Percentiles rank a stretch among this genome's conserved stretches.
Conservation (phyloP, 2,329 filamentous ascomycete genomes). For the Septoria linicola region DNA sequence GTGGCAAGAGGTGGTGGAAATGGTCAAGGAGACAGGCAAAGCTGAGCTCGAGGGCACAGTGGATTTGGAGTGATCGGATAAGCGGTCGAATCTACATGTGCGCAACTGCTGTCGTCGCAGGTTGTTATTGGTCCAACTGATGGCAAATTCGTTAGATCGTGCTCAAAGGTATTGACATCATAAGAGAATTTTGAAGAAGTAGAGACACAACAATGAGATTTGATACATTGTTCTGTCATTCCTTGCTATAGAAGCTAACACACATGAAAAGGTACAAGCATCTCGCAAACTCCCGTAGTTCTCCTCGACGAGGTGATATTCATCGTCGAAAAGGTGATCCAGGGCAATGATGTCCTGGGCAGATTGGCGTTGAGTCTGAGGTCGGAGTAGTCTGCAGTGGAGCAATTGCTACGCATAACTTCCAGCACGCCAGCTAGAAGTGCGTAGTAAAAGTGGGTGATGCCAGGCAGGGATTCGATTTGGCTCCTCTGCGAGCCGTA, state of each 20-base stretch:
- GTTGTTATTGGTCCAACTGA: too few relatives aligned
- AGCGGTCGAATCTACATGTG: too few relatives aligned
- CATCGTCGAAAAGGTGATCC: conserved; percentile 11
- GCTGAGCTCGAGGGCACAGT: too few relatives aligned
- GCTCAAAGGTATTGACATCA: too few relatives aligned
- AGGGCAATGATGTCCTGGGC: conserved; percentile 6
- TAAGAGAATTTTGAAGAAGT: too few relatives aligned
- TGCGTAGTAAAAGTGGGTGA: neutral
- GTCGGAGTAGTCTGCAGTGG: conserved; percentile 1
- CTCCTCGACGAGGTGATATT: neutral
- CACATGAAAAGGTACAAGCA: neutral
- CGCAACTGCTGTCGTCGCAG: too few relatives aligned
- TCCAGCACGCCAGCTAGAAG: neutral
- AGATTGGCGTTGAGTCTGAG: conserved; percentile 11
- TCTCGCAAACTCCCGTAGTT: neutral
- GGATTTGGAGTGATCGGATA: too few relatives aligned
- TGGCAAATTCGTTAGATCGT: too few relatives aligned
- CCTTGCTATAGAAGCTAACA: neutral
- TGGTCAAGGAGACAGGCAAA: too few relatives aligned
- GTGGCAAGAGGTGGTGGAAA: too few relatives aligned
- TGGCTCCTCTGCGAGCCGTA: neutral
- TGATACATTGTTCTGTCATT: neutral
- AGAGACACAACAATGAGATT: neutral
- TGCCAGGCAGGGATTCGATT: neutral
- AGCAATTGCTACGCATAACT: neutral